phyloP scores from a whole-genome alignment of 495 filamentous ascomycete species.

The Pyrenopolyporus hunteri region DNA sequence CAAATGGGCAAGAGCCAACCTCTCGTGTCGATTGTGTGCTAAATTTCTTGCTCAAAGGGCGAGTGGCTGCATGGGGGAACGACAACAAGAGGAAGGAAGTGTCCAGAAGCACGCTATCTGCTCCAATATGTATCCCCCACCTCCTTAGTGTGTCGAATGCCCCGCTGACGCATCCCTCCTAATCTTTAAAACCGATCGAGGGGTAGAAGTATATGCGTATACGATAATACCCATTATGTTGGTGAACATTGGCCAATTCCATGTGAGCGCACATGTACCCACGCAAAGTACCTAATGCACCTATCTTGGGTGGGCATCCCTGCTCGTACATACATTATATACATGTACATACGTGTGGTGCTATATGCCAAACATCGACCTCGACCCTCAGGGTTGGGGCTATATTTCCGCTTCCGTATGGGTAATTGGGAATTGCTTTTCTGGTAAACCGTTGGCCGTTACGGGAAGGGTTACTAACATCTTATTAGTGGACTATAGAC shows the following conservation, averaged over 20 bases:
- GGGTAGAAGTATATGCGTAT: conserved; percentile 13
- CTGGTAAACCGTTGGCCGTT: neutral
- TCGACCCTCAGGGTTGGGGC: neutral
- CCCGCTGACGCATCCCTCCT: conserved; percentile 19
- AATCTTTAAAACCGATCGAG: conserved; percentile 13
- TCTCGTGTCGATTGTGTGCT: no score
- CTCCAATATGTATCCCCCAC: conserved; percentile 5
- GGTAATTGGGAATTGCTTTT: conserved; percentile 11
- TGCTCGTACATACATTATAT: neutral
- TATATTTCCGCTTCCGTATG: conserved; percentile 16
- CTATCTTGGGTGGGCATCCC: no score
- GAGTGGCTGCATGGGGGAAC: neutral
- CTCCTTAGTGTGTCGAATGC: conserved; percentile 27
- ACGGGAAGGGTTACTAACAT: neutral
- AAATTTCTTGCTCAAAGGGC: no score
- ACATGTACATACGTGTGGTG: neutral
- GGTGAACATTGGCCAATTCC: no score
- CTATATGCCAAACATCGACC: conserved; percentile 15
- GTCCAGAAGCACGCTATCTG: conserved; percentile 28
- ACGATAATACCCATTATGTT: no score
- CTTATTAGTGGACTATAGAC: conserved; percentile 8
- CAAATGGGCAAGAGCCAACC: no score
- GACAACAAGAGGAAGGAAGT: conserved; percentile 17
- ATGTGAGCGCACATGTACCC: no score
- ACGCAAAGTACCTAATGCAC: no score